phyloP scores from a whole-genome alignment of 2,329 filamentous ascomycete species.

The Xylaria hypoxylon region DNA sequence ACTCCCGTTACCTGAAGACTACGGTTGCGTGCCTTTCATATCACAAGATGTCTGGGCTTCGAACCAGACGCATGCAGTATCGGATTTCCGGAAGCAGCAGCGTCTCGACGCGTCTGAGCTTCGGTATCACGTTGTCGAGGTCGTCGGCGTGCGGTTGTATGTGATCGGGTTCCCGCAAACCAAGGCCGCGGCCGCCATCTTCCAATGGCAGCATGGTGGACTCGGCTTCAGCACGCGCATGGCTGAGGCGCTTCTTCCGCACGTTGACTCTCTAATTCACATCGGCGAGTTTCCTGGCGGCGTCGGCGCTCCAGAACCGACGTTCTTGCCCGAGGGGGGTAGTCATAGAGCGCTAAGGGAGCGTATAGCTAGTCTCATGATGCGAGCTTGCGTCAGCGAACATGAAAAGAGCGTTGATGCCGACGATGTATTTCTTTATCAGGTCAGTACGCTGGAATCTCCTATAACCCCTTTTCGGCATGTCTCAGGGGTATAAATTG shows the following conservation, averaged over 20 bases:
- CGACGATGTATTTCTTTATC: conserved; percentile 64
- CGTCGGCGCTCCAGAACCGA: conserved; percentile 49
- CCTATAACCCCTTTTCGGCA: neutral
- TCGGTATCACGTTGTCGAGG: conserved; percentile 56
- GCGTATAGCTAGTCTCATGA: conserved; percentile 57
- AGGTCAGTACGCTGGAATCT: conserved; percentile 32
- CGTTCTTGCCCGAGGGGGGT: conserved; percentile 54
- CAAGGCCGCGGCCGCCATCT: conserved; percentile 54
- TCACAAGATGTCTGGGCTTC: conserved; percentile 46
- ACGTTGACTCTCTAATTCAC: conserved; percentile 52
- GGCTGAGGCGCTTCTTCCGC: conserved; percentile 57
- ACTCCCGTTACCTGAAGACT: conserved; percentile 46
- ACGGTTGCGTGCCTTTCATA: conserved; percentile 48
- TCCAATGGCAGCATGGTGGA: conserved; percentile 61
- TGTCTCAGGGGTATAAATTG: neutral
- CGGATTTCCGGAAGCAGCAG: conserved; percentile 52
- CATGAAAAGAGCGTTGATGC: conserved; percentile 42
- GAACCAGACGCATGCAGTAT: conserved; percentile 50
- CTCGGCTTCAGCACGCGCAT: conserved; percentile 60
- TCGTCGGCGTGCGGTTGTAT: conserved; percentile 58
- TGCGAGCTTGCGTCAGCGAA: conserved; percentile 54
- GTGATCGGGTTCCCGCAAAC: conserved; percentile 55
- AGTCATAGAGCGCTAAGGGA: conserved; percentile 55
- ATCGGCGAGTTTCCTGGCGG: conserved; percentile 48
- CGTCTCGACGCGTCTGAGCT: conserved; percentile 53